phyloP scores from a whole-genome alignment of 768 basidiomycete genomes.

The Saitozyma podzolica region DNA sequence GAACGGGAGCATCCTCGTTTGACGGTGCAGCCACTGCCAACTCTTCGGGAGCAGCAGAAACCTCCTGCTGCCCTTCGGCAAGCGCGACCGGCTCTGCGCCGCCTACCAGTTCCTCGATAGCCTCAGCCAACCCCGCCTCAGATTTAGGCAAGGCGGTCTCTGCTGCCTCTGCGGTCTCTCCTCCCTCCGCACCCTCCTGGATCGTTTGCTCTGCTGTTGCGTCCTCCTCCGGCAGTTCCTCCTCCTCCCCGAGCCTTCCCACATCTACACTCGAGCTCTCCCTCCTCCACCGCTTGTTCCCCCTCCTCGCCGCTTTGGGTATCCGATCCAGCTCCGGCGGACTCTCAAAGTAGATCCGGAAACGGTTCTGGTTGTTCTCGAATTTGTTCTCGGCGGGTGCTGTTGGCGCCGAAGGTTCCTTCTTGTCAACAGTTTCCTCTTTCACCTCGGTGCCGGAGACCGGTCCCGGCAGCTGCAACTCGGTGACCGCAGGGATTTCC shows the following conservation, averaged over 20 bases:
- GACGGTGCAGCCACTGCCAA: too few species aligned
- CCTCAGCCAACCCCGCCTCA: slow-evolving; percentile 4
- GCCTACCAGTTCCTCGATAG: slow-evolving; percentile 3
- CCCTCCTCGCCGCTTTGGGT: slow-evolving; percentile 31
- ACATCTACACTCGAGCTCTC: slow-evolving; percentile 33
- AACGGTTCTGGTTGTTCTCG: slow-evolving; percentile 52
- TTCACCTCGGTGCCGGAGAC: neutral
- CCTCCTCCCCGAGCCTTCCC: slow-evolving; percentile 1
- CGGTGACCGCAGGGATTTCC: neutral
- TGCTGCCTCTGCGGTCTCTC: slow-evolving; percentile 9
- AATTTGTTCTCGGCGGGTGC: slow-evolving; percentile 6
- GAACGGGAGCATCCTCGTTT: neutral
- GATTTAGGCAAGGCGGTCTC: neutral
- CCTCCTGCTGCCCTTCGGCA: neutral
- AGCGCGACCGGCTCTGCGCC: neutral
- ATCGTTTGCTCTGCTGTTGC: neutral
- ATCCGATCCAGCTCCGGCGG: slow-evolving; percentile 50
- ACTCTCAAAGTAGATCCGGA: slow-evolving; percentile 56
- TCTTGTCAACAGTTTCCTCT: slow-evolving; percentile 2
- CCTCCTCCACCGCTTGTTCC: slow-evolving; percentile 39
- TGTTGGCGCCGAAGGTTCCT: neutral
- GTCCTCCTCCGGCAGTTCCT: neutral
- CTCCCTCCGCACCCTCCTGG: slow-evolving; percentile 2
- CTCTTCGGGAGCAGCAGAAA: too few species aligned
- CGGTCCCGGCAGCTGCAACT: too few species aligned